Evolutionary conservation across 2,329 filamentous ascomycete genomes (phyloP), one percentile per base, ranked within the genome.

Genomic region (Penicillium sp.): DNA sequence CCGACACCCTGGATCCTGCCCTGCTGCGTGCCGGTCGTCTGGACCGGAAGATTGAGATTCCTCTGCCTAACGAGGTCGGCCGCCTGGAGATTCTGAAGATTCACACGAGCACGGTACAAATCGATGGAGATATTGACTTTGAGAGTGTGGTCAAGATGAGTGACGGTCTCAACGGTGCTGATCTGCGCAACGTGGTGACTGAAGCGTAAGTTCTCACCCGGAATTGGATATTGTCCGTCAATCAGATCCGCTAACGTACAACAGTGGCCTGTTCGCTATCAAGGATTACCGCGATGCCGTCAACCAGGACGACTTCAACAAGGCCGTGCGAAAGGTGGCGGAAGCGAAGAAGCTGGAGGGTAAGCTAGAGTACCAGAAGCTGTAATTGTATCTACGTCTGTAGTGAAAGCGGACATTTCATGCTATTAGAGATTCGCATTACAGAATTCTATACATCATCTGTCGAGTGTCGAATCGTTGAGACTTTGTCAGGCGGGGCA

Each of bases 101-200:
- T 63, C 94, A 99, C 73, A 85, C 92, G 5, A 83, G 84, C 30
- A 86, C 88, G 56, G 94, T 99, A 13, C 83, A 90, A 53, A 86
- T 89, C 41, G 92, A 97, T 64, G 94, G 92, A 1, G 94, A 99
- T 57, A 90, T 99, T 68, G 95, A 99, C 73, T 99, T 95, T 69
- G 94, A 99, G 82, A 96, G 90, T 66, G 91, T 99, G 54, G 94
- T 99, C 62, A 99, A 99, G 85, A 99, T 99, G 94, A 96, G 92
- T 65, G 94, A 99, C 69, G 92, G 92, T 25, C 82, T 99, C 65
- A 99, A 99, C 75, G 94, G 94, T 70, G 94, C 94, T 45, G 94
- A 99, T 84, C 76, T 99, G 79, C 83, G 94, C 68, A 99, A 99
- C 70, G 92, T 99, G 46, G 92, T 99, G 46, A 99, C 94, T 13